These are phyloP conservation scores for Colletotrichum sp. DNA, from an alignment of 2,329 filamentous ascomycete species.

Conservation along the genomic window DNA sequence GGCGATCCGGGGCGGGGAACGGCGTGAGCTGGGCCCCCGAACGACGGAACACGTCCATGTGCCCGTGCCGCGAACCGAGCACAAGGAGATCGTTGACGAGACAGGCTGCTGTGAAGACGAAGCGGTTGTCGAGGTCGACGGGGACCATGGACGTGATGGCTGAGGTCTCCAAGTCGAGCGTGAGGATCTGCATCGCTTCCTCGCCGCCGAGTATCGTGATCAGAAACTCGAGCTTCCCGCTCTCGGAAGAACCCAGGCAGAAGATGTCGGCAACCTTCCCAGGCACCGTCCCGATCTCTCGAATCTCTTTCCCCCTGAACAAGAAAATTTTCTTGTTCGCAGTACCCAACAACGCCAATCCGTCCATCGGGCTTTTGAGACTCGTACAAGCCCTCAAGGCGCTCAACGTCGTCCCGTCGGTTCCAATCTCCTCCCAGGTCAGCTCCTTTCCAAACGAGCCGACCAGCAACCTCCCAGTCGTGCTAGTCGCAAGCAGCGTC, in stretches of 20 bases:
- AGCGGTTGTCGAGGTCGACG: slow-evolving; percentile 49
- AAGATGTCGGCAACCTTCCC: slow-evolving; percentile 59
- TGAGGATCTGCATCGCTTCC: slow-evolving; percentile 45
- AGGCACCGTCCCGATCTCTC: slow-evolving; percentile 40
- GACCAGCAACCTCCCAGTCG: slow-evolving; percentile 62
- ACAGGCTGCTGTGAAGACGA: slow-evolving; percentile 52
- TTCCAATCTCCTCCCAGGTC: slow-evolving; percentile 47
- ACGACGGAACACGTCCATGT: slow-evolving; percentile 42
- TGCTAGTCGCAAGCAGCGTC: slow-evolving; percentile 61
- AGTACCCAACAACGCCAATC: slow-evolving; percentile 52
- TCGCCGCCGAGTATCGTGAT: slow-evolving; percentile 51
- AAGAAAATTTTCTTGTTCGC: slow-evolving; percentile 52
- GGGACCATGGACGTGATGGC: slow-evolving; percentile 30
- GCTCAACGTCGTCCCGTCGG: slow-evolving; percentile 34
- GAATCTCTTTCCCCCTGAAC: slow-evolving; percentile 37
- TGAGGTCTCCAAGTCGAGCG: slow-evolving; percentile 35
- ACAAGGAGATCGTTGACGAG: slow-evolving; percentile 46
- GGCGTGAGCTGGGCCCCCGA: slow-evolving; percentile 29
- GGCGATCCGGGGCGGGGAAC: slow-evolving; percentile 40
- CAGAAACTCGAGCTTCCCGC: slow-evolving; percentile 36
- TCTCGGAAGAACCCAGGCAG: slow-evolving; percentile 29
- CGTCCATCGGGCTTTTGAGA: slow-evolving; percentile 41
- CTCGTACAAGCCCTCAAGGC: slow-evolving; percentile 53
- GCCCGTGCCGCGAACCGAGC: slow-evolving; percentile 59
- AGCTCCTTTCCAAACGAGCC: slow-evolving; percentile 37